phyloP scores from a whole-genome alignment of 345 rosid species.

The Gossypium raimondii region DNA sequence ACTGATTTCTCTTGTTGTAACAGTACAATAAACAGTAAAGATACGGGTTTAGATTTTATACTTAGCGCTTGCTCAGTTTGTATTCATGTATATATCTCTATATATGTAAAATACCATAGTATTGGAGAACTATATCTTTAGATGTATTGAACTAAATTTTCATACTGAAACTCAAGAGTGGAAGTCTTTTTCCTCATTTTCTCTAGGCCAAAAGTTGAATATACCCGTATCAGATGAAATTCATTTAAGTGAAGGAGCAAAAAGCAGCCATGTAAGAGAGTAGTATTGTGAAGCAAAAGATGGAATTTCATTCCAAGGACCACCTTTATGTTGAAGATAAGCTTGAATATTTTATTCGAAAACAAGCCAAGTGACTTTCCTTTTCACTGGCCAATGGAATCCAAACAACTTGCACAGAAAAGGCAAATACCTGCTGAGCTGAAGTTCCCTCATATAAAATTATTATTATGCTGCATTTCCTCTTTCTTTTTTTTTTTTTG shows the following conservation, averaged over 20 bases:
- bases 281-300: background rate
- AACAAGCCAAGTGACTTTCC: conserved; percentile 13
- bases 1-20: conserved; percentile 23
- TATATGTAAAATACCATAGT: conserved; percentile 25
- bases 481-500: background rate
- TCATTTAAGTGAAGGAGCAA: background rate
- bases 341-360: conserved; percentile 18
- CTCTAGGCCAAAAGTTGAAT: background rate
- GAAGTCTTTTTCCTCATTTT: conserved; percentile 2
- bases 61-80: conserved; percentile 22
- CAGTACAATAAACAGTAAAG: conserved; percentile 17
- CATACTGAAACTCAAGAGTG: conserved; percentile 10
- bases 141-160: conserved; percentile 3
- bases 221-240: background rate
- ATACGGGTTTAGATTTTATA: conserved; percentile 12
- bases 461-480: background rate
- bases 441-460: background rate
- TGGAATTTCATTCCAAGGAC: background rate
- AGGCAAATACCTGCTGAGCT: conserved; percentile 2
- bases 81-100: conserved; percentile 28
- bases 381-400: conserved; percentile 18
- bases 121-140: conserved; percentile 14
- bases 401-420: conserved; percentile 27
- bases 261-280: background rate
- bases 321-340: conserved; percentile 16